Percentiles rank a stretch among this genome's conserved stretches.
Evolutionary conservation across 148 eudicot species (phyloP).

Genomic region (Vaccinium vitisidaea): DNA sequence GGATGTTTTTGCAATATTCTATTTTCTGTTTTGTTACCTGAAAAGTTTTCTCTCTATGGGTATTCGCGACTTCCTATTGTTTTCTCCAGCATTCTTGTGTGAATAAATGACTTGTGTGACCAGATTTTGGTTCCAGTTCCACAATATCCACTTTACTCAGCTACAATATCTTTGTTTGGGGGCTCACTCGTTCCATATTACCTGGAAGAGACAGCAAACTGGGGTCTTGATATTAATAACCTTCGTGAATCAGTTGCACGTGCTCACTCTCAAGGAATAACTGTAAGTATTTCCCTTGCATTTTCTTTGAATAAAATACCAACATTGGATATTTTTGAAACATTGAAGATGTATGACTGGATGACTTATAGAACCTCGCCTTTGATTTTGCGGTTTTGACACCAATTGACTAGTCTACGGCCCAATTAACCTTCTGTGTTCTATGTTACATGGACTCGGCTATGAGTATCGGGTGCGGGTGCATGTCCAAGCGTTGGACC

Average conservation of each 20-base stretch:
- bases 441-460: no score
- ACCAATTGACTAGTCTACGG: background rate
- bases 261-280: conserved; percentile 82
- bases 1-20: background rate
- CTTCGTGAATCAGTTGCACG: conserved; percentile 72
- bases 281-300: conserved; percentile 45
- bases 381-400: background rate
- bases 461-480: no score
- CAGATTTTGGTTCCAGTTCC: conserved; percentile 99
- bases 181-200: conserved; percentile 96
- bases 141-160: conserved; percentile 97
- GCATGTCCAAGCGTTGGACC: no score
- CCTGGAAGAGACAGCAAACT: conserved; percentile 95
- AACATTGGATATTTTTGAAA: background rate
- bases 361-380: background rate
- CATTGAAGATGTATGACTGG: background rate
- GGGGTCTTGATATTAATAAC: conserved; percentile 91
- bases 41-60: background rate
- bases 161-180: conserved; percentile 79
- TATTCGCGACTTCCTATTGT: background rate
- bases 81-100: conserved; percentile 10
- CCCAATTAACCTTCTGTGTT: background rate
- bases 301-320: conserved; percentile 9
- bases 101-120: conserved; percentile 8
- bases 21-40: background rate